phyloP scores from a whole-genome alignment of 805 yeast genomes.

The Yamadazyma paraphyllophila region DNA sequence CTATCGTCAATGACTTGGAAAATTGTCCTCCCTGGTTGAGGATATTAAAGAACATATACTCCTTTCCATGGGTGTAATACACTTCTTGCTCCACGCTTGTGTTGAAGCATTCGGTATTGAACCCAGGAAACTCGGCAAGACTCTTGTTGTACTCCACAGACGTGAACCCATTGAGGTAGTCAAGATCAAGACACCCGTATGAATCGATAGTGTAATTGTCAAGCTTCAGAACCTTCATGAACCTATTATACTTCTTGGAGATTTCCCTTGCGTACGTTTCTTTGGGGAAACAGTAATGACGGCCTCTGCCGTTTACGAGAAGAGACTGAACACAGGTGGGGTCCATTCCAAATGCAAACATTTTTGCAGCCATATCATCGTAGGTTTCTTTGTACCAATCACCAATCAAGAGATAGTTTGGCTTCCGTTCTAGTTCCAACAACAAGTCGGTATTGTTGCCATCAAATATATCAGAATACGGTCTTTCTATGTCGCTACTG shows the following conservation, averaged over 20 bases:
- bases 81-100: slow-evolving; percentile 18
- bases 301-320: slow-evolving; percentile 30
- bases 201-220: slow-evolving; percentile 17
- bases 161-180: slow-evolving; percentile 6
- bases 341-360: slow-evolving; percentile 31
- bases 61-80: slow-evolving; percentile 19
- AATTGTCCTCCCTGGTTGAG: slow-evolving; percentile 35
- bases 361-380: slow-evolving; percentile 32
- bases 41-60: slow-evolving; percentile 27
- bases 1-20: slow-evolving; percentile 31
- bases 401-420: slow-evolving; percentile 29
- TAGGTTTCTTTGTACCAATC: slow-evolving; percentile 41
- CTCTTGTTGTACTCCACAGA: slow-evolving; percentile 2
- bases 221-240: slow-evolving; percentile 13
- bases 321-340: slow-evolving; percentile 32
- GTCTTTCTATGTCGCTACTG: slow-evolving; percentile 21
- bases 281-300: slow-evolving; percentile 21
- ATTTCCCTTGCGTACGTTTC: slow-evolving; percentile 13
- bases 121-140: slow-evolving; percentile 24
- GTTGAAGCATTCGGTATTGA: slow-evolving; percentile 19
- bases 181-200: slow-evolving; percentile 11
- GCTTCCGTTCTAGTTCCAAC: slow-evolving; percentile 26
- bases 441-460: slow-evolving; percentile 25
- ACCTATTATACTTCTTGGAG: slow-evolving; percentile 14
- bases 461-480: slow-evolving; percentile 27